Evolutionary conservation across 1,284 basidiomycete genomes (phyloP).

Genomic region (Ceratobasidium sp.): DNA sequence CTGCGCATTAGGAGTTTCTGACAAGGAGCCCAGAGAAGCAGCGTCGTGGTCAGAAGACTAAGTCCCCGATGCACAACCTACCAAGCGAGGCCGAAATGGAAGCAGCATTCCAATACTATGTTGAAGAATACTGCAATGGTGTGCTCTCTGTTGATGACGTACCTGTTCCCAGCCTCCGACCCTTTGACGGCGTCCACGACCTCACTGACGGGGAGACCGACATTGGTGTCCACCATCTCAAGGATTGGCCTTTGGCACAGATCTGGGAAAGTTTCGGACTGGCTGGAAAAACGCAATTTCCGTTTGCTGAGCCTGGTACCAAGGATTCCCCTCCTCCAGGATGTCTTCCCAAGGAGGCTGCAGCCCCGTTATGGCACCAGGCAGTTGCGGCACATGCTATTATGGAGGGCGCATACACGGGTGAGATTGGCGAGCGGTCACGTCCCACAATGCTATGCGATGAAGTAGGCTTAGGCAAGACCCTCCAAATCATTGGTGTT

Average conservation of each 20-base stretch:
- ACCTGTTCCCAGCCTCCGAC: background rate
- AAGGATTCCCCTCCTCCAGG: too few relatives aligned
- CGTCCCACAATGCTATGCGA: conserved; percentile 24
- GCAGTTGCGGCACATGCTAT: background rate
- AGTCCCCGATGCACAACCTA: background rate
- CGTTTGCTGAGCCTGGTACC: conserved; percentile 8
- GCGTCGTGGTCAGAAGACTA: background rate
- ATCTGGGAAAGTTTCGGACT: background rate
- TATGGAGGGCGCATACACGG: background rate
- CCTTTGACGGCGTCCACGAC: background rate
- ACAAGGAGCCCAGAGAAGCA: background rate
- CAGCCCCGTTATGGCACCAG: conserved; percentile 19
- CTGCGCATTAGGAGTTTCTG: background rate
- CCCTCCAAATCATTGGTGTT: conserved; percentile 1
- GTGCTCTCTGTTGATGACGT: background rate
- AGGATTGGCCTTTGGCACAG: background rate
- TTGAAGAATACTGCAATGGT: conserved; percentile 8
- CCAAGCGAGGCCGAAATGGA: conserved; percentile 3
- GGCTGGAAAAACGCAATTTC: background rate
- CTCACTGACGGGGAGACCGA: background rate
- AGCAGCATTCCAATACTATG: background rate
- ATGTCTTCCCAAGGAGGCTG: background rate
- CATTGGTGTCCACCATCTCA: background rate
- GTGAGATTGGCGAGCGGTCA: background rate
- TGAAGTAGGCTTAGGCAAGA: conserved; percentile 30